phyloP scores from a whole-genome alignment of 176 grass and related monocot genomes.

The Phoenix dactylifera region DNA sequence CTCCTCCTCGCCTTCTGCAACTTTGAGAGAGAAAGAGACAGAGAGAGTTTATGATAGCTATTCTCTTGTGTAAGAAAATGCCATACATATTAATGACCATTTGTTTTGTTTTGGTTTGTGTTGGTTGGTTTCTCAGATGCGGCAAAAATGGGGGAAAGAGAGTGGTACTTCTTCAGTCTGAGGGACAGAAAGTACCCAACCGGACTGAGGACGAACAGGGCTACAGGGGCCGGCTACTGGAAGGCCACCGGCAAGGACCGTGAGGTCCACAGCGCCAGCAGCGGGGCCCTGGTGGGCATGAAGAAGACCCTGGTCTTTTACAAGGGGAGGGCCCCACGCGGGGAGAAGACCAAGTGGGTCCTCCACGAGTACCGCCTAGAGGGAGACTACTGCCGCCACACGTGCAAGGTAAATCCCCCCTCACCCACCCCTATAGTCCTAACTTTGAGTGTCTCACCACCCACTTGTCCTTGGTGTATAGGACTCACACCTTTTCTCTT shows the following conservation, averaged over 20 bases:
- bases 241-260: slow-evolving; percentile 97
- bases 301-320: slow-evolving; percentile 99
- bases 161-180: slow-evolving; percentile 99
- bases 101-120: not conserved
- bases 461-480: no score
- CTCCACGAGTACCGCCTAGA: slow-evolving; percentile 85
- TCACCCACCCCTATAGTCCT: no score
- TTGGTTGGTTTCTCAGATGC: slow-evolving; percentile 16
- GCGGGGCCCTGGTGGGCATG: slow-evolving; percentile 65
- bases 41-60: no score
- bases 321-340: slow-evolving; percentile 68
- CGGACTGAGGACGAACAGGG: slow-evolving; percentile 85
- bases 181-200: slow-evolving; percentile 96
- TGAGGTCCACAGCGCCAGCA: slow-evolving; percentile 63
- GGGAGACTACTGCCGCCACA: no score
- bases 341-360: slow-evolving; percentile 99
- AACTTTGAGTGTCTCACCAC: no score
- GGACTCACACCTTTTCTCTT: no score
- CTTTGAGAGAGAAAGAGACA: no score
- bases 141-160: slow-evolving; percentile 82
- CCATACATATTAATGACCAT: no score
- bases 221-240: slow-evolving; percentile 86
- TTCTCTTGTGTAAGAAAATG: no score
- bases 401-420: no score
- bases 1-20: no score